Conservation (phyloP, 73 alveolate species). For the Paramecium pentaurelia region DNA sequence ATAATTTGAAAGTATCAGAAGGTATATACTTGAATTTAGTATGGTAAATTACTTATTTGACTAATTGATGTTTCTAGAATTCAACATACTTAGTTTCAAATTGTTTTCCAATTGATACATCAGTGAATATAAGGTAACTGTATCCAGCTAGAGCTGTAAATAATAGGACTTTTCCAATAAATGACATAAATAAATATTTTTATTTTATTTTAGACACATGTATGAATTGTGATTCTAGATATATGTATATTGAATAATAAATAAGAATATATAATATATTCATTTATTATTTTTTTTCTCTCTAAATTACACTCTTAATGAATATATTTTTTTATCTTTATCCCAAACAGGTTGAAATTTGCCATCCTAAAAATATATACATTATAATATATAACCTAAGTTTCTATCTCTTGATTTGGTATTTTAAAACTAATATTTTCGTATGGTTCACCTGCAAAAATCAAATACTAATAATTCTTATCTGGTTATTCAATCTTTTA, state of each 20-base stretch:
- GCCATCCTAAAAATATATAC: neutral
- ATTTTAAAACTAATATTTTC: slow-evolving; percentile 84
- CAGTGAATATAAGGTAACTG: neutral
- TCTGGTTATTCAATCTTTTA: slow-evolving; percentile 86
- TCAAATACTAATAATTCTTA: slow-evolving; percentile 93
- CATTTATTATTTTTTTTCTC: slow-evolving; percentile 34
- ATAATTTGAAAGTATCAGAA: neutral
- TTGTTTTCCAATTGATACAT: neutral
- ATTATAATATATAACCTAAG: neutral
- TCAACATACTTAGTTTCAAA: neutral
- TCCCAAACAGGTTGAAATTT: slow-evolving; percentile 57
- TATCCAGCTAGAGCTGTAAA: neutral
- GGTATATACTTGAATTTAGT: neutral
- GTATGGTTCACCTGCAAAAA: slow-evolving; percentile 99
- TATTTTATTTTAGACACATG: neutral
- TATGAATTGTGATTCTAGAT: neutral
- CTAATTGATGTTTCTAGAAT: neutral
- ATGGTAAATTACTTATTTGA: neutral
- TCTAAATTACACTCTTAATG: slow-evolving; percentile 45
- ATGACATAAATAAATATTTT: neutral
- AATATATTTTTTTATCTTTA: slow-evolving; percentile 56
- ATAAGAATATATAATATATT: neutral
- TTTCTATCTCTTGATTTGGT: slow-evolving; percentile 56
- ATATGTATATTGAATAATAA: neutral
- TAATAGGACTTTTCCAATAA: slow-evolving; percentile 16